phyloP scores from a whole-genome alignment of 2,329 filamentous ascomycete genomes.

The Aspergillus cejpii region DNA sequence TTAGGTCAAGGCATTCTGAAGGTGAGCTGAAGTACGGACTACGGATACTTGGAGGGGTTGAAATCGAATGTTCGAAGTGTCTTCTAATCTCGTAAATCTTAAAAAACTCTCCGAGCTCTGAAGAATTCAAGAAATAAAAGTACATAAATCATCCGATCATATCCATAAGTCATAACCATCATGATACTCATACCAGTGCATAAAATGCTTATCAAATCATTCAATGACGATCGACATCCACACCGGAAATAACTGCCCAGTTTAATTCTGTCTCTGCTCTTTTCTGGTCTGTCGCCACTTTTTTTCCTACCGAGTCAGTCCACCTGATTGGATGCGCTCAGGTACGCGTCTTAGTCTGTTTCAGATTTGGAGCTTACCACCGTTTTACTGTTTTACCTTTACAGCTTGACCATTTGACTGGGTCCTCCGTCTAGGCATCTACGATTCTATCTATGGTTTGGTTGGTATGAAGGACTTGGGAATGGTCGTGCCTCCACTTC shows the following conservation, averaged over 20 bases:
- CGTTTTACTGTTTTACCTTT: background rate
- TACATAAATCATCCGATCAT: no score
- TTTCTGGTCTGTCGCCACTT: conserved; percentile 2
- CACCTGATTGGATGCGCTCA: conserved; percentile 13
- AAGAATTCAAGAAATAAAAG: no score
- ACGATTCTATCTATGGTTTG: no score
- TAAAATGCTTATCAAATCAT: no score
- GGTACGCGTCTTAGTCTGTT: conserved; percentile 15
- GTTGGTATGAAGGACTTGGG: background rate
- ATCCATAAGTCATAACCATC: no score
- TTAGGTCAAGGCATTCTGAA: background rate
- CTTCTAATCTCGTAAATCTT: conserved; percentile 1
- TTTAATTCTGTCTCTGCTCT: no score
- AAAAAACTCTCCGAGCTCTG: no score
- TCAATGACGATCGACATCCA: no score
- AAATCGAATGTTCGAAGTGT: conserved; percentile 6
- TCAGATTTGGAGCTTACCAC: conserved; percentile 14
- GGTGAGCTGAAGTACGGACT: background rate
- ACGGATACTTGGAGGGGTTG: background rate
- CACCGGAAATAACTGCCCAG: no score
- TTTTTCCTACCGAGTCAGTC: background rate
- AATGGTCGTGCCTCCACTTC: background rate
- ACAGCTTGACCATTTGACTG: background rate
- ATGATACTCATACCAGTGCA: no score
- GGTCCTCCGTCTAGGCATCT: background rate